Evolutionary conservation across 495 filamentous ascomycete species (phyloP), one percentile per base, ranked within the genome.

Genomic region (Rhypophila decipiens): DNA sequence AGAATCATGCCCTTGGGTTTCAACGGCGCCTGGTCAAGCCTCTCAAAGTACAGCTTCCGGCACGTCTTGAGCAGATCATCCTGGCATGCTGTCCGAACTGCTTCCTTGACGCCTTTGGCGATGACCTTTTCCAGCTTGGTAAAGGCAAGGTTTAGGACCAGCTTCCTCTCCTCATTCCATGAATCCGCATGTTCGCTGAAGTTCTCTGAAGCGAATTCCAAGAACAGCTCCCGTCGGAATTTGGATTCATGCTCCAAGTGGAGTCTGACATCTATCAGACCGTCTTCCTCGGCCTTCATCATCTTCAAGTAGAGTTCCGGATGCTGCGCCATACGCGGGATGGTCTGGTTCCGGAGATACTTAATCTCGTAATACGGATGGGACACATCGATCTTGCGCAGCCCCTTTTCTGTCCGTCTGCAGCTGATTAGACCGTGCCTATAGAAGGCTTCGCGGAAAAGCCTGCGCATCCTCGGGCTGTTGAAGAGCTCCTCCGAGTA

Each of bases 361-460:
- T 98, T 98, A 70, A 98, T 90, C 63, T 96, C 93, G 63, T 96
- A 96, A 65, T 93, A 97, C 0, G 87, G 89, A 59, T 96, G 88
- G 27, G 95, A 82, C 41, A 97, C 94, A 50, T 96, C 91, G 56
- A 98, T 97, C 57, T 86, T 85, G 27, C 84, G 84, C n/a, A 94
- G 72, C 22, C 93, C 93, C 62, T 96, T 97, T 39, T 96, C 90
- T 8, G 93, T 98, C 42, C 90, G 82, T 50, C 80, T 79, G 59
- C 90, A 93, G 66, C 90, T 88, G 44, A 97, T 78, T 24, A 84
- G 73, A 24, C 87, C 88, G 50, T 82, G 82, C 61, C 77, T 75
- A 59, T 96, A 98, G 65, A 85, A 96, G 35, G 78, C 75, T 47
- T 80, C 76, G 12, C 94, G 77, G 64, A 97, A 82, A 36, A 86